Conservation (phyloP, 805 yeast species). For the Metschnikowia cubensis region DNA sequence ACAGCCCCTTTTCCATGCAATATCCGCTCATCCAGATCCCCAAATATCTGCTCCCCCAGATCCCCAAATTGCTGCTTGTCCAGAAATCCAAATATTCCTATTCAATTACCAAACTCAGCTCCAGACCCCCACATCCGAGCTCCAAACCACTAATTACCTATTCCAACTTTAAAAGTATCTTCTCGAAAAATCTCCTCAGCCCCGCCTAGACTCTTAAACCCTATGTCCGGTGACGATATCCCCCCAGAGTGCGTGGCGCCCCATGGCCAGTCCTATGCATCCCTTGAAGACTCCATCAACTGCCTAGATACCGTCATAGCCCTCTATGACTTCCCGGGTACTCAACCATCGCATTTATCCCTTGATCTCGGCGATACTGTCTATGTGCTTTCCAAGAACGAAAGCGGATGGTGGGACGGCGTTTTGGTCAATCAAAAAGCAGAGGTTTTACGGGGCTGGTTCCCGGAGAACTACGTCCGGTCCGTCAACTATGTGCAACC, state of each 20-base stretch:
- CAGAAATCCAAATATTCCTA: too few species aligned
- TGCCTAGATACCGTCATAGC: constrained; percentile 59
- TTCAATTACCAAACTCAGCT: too few species aligned
- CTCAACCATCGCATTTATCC: constrained; percentile 48
- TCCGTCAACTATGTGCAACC: constrained; percentile 43
- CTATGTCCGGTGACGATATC: constrained; percentile 28
- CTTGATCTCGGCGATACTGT: constrained; percentile 64
- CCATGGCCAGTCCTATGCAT: constrained; percentile 19
- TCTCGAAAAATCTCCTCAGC: neutral
- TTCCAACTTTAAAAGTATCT: too few species aligned
- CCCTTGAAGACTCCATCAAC: constrained; percentile 17
- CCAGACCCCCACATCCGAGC: too few species aligned
- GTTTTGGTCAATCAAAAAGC: constrained; percentile 36
- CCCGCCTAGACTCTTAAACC: too few species aligned
- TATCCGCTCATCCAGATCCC: neutral
- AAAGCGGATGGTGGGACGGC: constrained; percentile 89
- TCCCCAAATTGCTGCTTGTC: too few species aligned
- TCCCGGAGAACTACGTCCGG: constrained; percentile 63
- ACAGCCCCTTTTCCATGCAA: neutral
- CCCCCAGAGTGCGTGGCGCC: constrained; percentile 40
- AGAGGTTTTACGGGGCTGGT: constrained; percentile 71
- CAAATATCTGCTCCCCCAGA: too few species aligned
- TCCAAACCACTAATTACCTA: too few species aligned
- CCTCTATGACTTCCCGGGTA: constrained; percentile 51
- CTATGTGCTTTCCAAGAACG: constrained; percentile 60